Percentiles rank a stretch among this genome's conserved stretches.
These are phyloP conservation scores for Thelonectria discophora DNA, from an alignment of 2,329 filamentous ascomycete species.

Conservation along the genomic window DNA sequence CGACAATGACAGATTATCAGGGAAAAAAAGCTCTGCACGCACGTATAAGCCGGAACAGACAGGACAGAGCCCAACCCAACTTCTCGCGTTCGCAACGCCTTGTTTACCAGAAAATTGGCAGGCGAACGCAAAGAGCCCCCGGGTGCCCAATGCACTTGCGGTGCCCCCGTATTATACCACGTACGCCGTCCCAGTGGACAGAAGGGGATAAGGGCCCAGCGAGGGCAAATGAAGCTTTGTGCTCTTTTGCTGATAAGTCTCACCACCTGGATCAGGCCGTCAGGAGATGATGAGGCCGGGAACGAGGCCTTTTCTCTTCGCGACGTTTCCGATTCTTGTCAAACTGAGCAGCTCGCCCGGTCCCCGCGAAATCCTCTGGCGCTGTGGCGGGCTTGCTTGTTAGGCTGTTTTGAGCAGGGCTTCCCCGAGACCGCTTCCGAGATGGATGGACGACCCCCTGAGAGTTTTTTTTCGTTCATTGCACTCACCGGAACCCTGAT, in stretches of 20 bases:
- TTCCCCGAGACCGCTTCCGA: background rate
- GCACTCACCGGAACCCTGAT: slow-evolving; percentile 24
- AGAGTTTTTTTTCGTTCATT: background rate
- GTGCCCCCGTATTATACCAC: slow-evolving; percentile 30
- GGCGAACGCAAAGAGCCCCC: slow-evolving; percentile 38
- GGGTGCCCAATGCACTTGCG: slow-evolving; percentile 42
- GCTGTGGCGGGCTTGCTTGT: too few relatives aligned
- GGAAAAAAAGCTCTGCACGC: slow-evolving; percentile 23
- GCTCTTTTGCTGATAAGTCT: slow-evolving; percentile 31
- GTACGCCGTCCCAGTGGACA: slow-evolving; percentile 27
- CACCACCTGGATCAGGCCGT: slow-evolving; percentile 35
- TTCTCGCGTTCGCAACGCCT: slow-evolving; percentile 1
- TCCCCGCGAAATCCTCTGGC: slow-evolving; percentile 16
- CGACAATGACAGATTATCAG: background rate
- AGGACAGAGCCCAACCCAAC: slow-evolving; percentile 3
- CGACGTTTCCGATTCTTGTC: slow-evolving; percentile 25
- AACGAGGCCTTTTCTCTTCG: slow-evolving; percentile 28
- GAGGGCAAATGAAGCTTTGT: slow-evolving; percentile 27
- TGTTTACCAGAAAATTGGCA: slow-evolving; percentile 36
- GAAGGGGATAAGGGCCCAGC: slow-evolving; percentile 34
- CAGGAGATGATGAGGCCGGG: slow-evolving; percentile 38
- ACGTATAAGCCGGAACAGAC: slow-evolving; percentile 11
- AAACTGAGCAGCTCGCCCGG: slow-evolving; percentile 20
- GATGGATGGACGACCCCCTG: background rate
- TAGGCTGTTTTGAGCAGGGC: background rate